Evolutionary conservation across 768 basidiomycete genomes (phyloP).

Genomic region (Podaxis mareebaensis): DNA sequence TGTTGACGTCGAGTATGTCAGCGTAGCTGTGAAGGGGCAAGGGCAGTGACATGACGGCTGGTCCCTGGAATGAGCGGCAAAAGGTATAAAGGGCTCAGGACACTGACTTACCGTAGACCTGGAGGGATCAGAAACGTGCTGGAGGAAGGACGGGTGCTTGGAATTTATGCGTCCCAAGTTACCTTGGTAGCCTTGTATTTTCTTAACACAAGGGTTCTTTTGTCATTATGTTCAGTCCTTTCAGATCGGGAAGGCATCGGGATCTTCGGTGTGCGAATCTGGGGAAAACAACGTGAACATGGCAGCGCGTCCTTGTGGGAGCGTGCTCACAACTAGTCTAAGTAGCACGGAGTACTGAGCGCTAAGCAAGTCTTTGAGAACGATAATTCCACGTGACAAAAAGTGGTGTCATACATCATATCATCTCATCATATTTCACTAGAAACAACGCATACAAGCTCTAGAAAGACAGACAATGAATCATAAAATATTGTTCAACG

Average conservation of each 20-base stretch:
- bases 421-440: neutral
- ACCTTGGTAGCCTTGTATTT: slow-evolving; percentile 1
- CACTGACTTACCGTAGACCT: neutral
- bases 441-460: neutral
- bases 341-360: too few relatives aligned
- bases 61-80: neutral
- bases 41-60: neutral
- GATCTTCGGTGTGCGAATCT: too few relatives aligned
- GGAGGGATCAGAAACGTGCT: neutral
- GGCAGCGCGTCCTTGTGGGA: too few relatives aligned
- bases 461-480: neutral
- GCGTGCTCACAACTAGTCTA: too few relatives aligned
- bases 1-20: neutral
- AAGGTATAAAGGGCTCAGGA: neutral
- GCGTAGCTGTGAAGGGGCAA: neutral
- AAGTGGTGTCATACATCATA: too few relatives aligned
- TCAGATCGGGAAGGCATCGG: too few relatives aligned
- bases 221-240: neutral
- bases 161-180: neutral
- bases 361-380: too few relatives aligned
- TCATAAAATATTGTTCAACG: neutral
- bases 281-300: too few relatives aligned
- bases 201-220: neutral
- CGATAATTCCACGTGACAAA: too few relatives aligned
- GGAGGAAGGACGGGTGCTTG: neutral